Base-by-base conservation (phyloP, 2,329 filamentous ascomycete genomes). In the Penicillium expansum region DNA sequence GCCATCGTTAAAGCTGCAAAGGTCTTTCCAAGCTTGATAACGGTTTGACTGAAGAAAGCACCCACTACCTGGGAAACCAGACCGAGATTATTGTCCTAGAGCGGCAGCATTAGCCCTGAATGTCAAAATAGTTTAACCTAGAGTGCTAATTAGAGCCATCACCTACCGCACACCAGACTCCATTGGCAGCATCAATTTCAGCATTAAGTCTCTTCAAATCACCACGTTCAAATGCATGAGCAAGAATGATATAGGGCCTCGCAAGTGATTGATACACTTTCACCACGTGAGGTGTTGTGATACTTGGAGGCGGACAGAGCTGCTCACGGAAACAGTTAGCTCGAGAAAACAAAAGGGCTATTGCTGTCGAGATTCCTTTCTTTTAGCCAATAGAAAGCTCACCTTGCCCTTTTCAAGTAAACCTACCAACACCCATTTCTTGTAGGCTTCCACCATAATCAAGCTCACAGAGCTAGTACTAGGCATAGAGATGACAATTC, bases 371-470 rank as follows among this genome's bases (percentile, higher is more conserved):
- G 32, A 10, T 14, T 13, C 3, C 14, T 35, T 20, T 14, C 10
- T 11, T 13, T 32, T 22, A n/a, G 11, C 11, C 11, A 18, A 52
- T 13, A 22, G n/a, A n/a, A 41, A n/a, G 65, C 77, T 72, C 65
- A 83, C 78, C 66, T 80, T 83, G 62, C 92, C 92, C 52, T 86
- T 78, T 7, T 84, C 80, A 18, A 99, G 77, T 53, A 97, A 80
- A 52, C 86, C 85, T 10, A 92, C 82, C 16, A 99, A 77, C 9
- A 95, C 71, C 89, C 91, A 97, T 74, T 93, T 95, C 76, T 93
- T 95, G 79, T 96, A 93, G 6, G 91, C 90, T 63, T 96, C 91
- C 4, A 89, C 80, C 88, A 94, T 94, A 49, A 95, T 81, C 70
- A 86, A 87, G 72, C 88, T 93, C 35, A 84, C 81, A 32, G 80